Percentiles rank a stretch among this genome's conserved stretches.
phyloP scores from a whole-genome alignment of 2,329 filamentous ascomycete genomes.

The Corynespora cassiicola region DNA sequence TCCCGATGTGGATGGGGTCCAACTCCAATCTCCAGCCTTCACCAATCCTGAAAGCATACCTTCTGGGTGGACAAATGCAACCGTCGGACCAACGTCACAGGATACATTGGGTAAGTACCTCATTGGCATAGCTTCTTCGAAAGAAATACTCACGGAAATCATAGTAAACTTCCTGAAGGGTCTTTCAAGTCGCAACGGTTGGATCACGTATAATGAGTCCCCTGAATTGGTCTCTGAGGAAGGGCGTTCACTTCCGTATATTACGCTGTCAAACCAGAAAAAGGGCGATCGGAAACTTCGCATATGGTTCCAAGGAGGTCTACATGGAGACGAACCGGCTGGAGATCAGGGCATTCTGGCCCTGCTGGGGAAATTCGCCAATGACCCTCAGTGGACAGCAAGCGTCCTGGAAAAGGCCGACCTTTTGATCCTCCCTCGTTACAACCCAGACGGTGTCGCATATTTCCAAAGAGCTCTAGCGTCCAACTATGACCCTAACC shows the following conservation, averaged over 20 bases:
- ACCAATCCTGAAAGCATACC: constrained; percentile 17
- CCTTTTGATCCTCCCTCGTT: constrained; percentile 30
- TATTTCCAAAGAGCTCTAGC: constrained; percentile 28
- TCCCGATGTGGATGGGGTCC: constrained; percentile 19
- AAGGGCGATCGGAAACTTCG: constrained; percentile 21
- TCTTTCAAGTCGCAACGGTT: constrained; percentile 17
- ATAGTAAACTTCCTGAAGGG: constrained; percentile 9
- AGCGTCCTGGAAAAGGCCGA: constrained; percentile 29
- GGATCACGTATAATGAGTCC: constrained; percentile 25
- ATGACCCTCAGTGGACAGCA: constrained; percentile 26
- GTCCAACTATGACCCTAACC: constrained; percentile 32
- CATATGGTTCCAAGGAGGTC: constrained; percentile 35
- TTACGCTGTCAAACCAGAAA: constrained; percentile 19
- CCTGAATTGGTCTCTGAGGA: constrained; percentile 31
- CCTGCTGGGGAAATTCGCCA: constrained; percentile 32
- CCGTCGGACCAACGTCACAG: constrained; percentile 22
- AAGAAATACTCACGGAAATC: constrained; percentile 1
- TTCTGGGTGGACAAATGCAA: constrained; percentile 19
- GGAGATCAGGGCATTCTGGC: constrained; percentile 35
- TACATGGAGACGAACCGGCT: constrained; percentile 39
- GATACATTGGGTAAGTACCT: constrained; percentile 11
- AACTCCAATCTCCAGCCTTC: constrained; percentile 25
- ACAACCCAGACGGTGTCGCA: constrained; percentile 35
- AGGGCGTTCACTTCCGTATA: constrained; percentile 26
- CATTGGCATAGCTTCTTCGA: neutral